A percentile compares a stretch with the other conserved stretches of the same genome.
phyloP scores from a whole-genome alignment of 1,139 yeast genomes.

The Blastobotrys malaysiensis region DNA sequence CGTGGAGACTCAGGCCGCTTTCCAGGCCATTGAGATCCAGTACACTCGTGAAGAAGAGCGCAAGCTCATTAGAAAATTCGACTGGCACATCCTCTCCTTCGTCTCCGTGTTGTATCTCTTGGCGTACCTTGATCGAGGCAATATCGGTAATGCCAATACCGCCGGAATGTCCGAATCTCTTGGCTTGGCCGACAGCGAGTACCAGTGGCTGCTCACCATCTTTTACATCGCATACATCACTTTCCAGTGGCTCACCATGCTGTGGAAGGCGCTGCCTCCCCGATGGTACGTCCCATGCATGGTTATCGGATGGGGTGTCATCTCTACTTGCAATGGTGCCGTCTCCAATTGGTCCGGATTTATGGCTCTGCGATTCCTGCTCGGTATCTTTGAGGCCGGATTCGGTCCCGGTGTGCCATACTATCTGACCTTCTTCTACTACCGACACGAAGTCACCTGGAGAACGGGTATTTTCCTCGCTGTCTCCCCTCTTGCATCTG shows the following conservation, averaged over 20 bases:
- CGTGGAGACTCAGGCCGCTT: neutral
- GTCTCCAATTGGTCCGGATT: conserved; percentile 22
- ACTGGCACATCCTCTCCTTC: conserved; percentile 15
- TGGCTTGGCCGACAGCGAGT: conserved; percentile 40
- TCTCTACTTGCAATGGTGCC: conserved; percentile 24
- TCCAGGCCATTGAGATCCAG: conserved; percentile 10
- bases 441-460: conserved; percentile 34
- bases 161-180: conserved; percentile 52
- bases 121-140: conserved; percentile 54
- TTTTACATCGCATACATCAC: conserved; percentile 30
- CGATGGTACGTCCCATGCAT: conserved; percentile 24
- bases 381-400: conserved; percentile 29
- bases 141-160: conserved; percentile 57
- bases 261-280: conserved; percentile 24
- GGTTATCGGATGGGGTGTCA: conserved; percentile 28
- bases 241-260: conserved; percentile 21
- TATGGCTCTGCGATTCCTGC: conserved; percentile 26
- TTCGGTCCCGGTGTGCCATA: conserved; percentile 33
- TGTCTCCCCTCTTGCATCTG: conserved; percentile 28
- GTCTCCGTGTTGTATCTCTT: conserved; percentile 48
- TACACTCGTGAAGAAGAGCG: conserved; percentile 16
- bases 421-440: conserved; percentile 29
- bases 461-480: conserved; percentile 53
- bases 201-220: conserved; percentile 27
- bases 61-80: conserved; percentile 16